These are phyloP conservation scores for Capronia americana DNA, from an alignment of 2,329 filamentous ascomycete species.

Conservation along the genomic window DNA sequence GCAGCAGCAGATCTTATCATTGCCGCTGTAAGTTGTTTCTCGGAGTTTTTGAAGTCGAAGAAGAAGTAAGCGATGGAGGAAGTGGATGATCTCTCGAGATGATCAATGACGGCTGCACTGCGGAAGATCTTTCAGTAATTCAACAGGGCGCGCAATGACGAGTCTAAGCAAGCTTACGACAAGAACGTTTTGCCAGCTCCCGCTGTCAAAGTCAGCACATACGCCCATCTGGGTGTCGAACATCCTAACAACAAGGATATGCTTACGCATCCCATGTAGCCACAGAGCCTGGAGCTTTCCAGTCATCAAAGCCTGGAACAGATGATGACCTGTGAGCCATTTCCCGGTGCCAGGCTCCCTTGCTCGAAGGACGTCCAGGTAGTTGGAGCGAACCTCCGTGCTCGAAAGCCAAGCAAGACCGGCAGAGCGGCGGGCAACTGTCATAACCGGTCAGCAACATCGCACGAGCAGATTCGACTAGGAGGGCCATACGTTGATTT, in stretches of 20 bases:
- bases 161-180: background rate
- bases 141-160: background rate
- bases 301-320: slow-evolving; percentile 23
- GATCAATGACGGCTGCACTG: background rate
- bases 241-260: background rate
- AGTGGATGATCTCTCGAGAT: slow-evolving; percentile 4
- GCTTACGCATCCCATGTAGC: slow-evolving; percentile 4
- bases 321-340: slow-evolving; percentile 24
- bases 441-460: background rate
- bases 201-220: background rate
- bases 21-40: slow-evolving; percentile 29
- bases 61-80: slow-evolving; percentile 33
- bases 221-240: background rate
- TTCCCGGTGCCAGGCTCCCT: slow-evolving; percentile 23
- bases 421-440: background rate
- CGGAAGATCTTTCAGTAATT: background rate
- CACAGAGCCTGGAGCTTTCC: slow-evolving; percentile 3
- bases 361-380: slow-evolving; percentile 24
- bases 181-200: background rate
- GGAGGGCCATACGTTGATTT: background rate
- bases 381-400: slow-evolving; percentile 31
- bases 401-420: slow-evolving; percentile 12
- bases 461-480: background rate
- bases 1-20: slow-evolving; percentile 27
- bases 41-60: slow-evolving; percentile 36